These are phyloP conservation scores for Ganoderma meredithae DNA, from an alignment of 1,284 basidiomycete species.

Conservation along the genomic window DNA sequence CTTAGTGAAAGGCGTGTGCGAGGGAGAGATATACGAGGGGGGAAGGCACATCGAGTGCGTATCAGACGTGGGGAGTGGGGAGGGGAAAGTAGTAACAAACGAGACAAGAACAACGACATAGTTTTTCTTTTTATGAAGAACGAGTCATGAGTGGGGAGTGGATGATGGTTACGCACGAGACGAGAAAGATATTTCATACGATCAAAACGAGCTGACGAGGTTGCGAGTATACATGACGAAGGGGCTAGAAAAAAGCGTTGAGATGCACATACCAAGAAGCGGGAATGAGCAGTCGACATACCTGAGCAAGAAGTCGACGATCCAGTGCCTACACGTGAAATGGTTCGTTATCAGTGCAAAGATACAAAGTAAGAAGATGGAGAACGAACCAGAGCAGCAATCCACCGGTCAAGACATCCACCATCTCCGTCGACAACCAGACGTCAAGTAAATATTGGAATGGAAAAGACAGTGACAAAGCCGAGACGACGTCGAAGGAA, in stretches of 20 bases:
- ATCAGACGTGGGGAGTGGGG: too few relatives aligned
- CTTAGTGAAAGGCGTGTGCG: too few relatives aligned
- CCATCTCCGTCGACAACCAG: not conserved
- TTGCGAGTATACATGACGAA: not conserved
- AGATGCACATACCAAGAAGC: not conserved
- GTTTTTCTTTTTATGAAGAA: too few relatives aligned
- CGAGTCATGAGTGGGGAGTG: too few relatives aligned
- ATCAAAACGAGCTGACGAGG: not conserved
- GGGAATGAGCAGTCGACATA: not conserved
- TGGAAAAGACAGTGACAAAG: not conserved
- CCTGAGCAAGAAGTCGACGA: not conserved
- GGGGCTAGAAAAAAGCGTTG: not conserved
- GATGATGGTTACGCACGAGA: too few relatives aligned
- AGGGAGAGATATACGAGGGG: too few relatives aligned
- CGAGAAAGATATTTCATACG: too few relatives aligned
- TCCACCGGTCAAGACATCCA: not conserved
- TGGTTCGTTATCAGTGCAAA: not conserved
- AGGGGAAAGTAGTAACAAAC: too few relatives aligned
- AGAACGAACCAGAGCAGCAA: not conserved
- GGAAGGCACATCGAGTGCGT: too few relatives aligned
- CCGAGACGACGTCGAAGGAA: slow-evolving; percentile 1
- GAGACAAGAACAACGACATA: too few relatives aligned
- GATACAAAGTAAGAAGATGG: not conserved
- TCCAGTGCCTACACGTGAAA: not conserved
- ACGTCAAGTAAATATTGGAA: not conserved